phyloP scores from a whole-genome alignment of 345 rosid species.

The Capsella bursapastoris region DNA sequence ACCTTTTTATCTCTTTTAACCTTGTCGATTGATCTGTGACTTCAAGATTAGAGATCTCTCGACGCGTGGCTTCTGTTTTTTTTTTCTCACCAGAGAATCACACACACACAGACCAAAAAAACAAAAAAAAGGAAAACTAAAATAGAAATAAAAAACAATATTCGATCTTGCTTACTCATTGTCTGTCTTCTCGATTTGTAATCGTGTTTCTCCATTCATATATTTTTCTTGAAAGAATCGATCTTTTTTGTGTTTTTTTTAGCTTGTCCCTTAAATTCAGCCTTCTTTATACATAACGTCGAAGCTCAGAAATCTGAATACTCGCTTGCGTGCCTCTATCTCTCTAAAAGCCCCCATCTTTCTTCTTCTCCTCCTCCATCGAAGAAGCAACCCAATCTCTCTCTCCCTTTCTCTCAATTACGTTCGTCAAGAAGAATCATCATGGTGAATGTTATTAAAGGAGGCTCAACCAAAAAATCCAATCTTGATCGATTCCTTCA shows the following conservation, averaged over 20 bases:
- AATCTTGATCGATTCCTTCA: conserved; percentile 86
- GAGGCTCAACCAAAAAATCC: conserved; percentile 61
- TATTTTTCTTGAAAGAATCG: conserved; percentile 14
- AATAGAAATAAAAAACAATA: conserved; percentile 3
- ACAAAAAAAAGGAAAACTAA: too few species aligned
- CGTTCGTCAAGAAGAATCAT: conserved; percentile 48
- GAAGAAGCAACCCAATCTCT: conserved; percentile 29
- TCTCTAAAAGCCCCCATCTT: background rate
- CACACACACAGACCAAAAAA: background rate
- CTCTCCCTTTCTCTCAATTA: background rate
- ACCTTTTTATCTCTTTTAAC: background rate
- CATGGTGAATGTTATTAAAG: conserved; percentile 57
- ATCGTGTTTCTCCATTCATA: conserved; percentile 23
- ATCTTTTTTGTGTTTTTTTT: conserved; percentile 22
- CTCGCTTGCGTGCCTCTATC: conserved; percentile 28
- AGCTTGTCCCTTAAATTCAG: conserved; percentile 56
- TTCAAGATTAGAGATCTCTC: background rate
- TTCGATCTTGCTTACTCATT: conserved; percentile 39
- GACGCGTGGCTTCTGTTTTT: conserved; percentile 34
- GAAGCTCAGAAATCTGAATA: conserved; percentile 51
- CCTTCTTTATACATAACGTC: conserved; percentile 50
- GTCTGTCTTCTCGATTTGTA: conserved; percentile 21
- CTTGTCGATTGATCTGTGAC: conserved; percentile 18
- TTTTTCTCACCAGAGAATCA: conserved; percentile 4
- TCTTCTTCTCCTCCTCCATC: conserved; percentile 44